phyloP scores from a whole-genome alignment of 202 grass and related monocot genomes.

The Dendrocalamus latiflorus region DNA sequence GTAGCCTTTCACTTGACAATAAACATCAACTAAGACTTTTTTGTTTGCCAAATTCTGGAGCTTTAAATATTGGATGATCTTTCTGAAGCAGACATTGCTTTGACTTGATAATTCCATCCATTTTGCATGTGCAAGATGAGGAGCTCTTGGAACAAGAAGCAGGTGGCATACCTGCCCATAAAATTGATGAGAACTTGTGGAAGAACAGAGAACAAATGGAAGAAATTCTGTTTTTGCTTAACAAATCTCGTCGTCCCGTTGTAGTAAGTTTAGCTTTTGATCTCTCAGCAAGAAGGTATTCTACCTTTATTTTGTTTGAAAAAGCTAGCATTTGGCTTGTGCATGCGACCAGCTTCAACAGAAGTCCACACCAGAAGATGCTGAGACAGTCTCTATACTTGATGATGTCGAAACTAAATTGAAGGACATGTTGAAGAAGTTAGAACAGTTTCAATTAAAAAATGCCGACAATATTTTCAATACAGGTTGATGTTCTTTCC shows the following conservation, averaged over 20 bases:
- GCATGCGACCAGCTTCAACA: constrained; percentile 65
- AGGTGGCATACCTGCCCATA: no score
- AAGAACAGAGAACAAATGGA: no score
- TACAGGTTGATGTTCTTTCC: constrained; percentile 50
- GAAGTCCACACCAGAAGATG: constrained; percentile 49
- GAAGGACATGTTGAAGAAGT: constrained; percentile 61
- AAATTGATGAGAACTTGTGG: no score
- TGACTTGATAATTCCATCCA: constrained; percentile 2
- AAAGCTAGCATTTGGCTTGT: constrained; percentile 25
- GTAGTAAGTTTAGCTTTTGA: constrained; percentile 49
- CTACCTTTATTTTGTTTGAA: constrained; percentile 10
- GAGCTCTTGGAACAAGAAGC: constrained; percentile 61
- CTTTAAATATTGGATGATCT: constrained; percentile 4
- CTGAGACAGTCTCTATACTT: constrained; percentile 44
- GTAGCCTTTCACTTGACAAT: neutral
- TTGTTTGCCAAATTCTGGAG: neutral
- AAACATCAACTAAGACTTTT: neutral
- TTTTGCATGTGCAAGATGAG: constrained; percentile 61
- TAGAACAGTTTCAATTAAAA: constrained; percentile 78
- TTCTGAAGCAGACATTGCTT: constrained; percentile 10
- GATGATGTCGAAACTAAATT: constrained; percentile 75
- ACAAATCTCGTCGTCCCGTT: constrained; percentile 43
- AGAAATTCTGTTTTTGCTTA: constrained; percentile 82
- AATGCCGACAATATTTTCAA: constrained; percentile 92
- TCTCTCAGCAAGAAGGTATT: neutral